Evolutionary conservation across 805 yeast genomes (phyloP), one percentile per base, ranked within the genome.

Genomic region (Jamesozyma jinghongensis): DNA sequence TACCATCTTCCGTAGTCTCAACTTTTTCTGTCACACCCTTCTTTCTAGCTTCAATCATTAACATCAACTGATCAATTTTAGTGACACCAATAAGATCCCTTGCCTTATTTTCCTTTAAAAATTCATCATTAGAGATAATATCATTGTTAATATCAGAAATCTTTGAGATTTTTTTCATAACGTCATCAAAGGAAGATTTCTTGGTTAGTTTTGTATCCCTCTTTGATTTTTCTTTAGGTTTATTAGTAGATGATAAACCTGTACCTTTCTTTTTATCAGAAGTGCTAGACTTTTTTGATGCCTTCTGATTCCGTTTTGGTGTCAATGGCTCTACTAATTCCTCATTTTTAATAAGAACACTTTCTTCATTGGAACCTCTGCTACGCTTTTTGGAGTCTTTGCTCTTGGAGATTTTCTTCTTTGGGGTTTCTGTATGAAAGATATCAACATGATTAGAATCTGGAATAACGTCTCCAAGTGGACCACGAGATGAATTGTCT

Each of bases 51-150:
- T 88, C 95, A 40, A 88, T 81, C 29, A 86, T 85, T 36, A 88
- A 68, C 96, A 88, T 86, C 53, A 88, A 66, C 53, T 82, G 92
- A 63, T 88, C 97, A 25, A 88, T 85, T 54, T 84, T 84, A 0
- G 95, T 88, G 5, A 88, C 90, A 1, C 95, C 95, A 8, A 85
- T 60, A 18, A 81, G 63, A 6, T 87, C 85, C 38, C 84, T 64
- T 1, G 81, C 80, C 49, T 79, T 36, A 19, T 25, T 35, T 19
- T 40, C 36, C 17, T 30, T 29, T 12, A 18, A 4, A 19, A 34
- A 12, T 5, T 13, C 20, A n/a, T 28, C 26, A 13, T 40, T 19
- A 5, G 28, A 14, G 7, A 34, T 8, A 7, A 18, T 19, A 22
- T 22, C 36, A 18, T 14, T 22, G 13, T 34, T 22, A 5, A 36